Evolutionary conservation across 108 stramenopile genomes (phyloP).

Genomic region (Skeletonema marinoi): DNA sequence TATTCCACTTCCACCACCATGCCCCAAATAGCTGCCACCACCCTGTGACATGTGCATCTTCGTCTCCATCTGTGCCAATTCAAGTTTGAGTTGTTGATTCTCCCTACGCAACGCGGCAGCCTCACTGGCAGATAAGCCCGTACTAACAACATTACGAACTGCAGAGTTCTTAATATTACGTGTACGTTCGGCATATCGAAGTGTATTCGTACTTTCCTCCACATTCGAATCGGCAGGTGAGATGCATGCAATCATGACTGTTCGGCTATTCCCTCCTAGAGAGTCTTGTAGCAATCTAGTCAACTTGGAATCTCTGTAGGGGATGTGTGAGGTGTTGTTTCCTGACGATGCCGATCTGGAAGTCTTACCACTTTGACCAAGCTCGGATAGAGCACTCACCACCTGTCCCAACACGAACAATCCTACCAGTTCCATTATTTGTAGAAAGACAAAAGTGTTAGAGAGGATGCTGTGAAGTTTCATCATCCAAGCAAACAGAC

Average conservation of each 20-base stretch:
- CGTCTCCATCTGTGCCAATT: constrained; percentile 48
- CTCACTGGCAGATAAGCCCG: constrained; percentile 64
- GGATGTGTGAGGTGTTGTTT: constrained; percentile 43
- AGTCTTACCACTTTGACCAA: constrained; percentile 27
- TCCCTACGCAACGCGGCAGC: constrained; percentile 73
- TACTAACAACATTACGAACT: constrained; percentile 78
- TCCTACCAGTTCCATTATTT: neutral
- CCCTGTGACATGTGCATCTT: constrained; percentile 17
- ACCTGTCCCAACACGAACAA: constrained; percentile 74
- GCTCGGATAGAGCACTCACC: constrained; percentile 52
- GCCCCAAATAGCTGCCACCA: neutral
- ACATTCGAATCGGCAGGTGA: constrained; percentile 70
- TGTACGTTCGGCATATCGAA: constrained; percentile 89
- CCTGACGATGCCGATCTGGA: neutral
- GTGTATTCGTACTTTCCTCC: constrained; percentile 90
- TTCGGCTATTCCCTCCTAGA: constrained; percentile 83
- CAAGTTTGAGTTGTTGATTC: constrained; percentile 70
- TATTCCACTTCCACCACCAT: neutral
- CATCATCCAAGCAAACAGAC: neutral
- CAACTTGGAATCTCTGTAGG: constrained; percentile 96
- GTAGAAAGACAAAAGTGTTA: neutral
- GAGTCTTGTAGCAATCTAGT: constrained; percentile 83
- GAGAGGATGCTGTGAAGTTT: neutral
- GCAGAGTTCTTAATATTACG: constrained; percentile 86
- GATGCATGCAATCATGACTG: constrained; percentile 82